Evolutionary conservation across 148 eudicot species (phyloP).

Genomic region (Vaccinium vitisidaea): DNA sequence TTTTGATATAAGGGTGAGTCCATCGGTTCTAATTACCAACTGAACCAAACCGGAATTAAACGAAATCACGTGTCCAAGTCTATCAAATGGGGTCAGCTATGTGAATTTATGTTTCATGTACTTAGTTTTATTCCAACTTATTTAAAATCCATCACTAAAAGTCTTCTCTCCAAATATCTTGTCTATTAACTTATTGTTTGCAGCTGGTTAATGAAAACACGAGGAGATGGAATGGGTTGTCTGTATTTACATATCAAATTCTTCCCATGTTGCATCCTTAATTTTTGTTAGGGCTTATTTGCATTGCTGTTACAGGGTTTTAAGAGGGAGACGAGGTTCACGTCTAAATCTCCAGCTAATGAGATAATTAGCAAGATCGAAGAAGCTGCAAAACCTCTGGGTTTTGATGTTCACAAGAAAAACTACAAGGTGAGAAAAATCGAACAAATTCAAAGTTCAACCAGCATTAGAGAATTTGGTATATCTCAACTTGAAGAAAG

Average conservation of each 20-base stretch:
- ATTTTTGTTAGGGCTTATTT: background rate
- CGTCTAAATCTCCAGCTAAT: slow-evolving; percentile 72
- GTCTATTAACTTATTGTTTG: background rate
- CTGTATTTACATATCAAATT: slow-evolving; percentile 7
- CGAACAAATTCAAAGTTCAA: background rate
- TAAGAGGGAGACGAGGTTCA: slow-evolving; percentile 94
- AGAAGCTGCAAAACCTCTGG: slow-evolving; percentile 97
- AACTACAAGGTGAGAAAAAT: slow-evolving; percentile 72
- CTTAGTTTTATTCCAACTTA: background rate
- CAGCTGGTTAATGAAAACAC: background rate
- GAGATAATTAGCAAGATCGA: slow-evolving; percentile 87
- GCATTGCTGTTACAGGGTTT: slow-evolving; percentile 48
- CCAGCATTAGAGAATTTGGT: background rate
- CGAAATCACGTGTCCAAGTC: background rate
- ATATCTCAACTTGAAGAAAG: background rate
- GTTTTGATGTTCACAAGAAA: slow-evolving; percentile 87
- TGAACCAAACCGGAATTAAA: background rate
- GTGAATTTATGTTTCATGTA: background rate
- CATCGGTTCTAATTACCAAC: background rate
- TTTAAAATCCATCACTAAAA: background rate
- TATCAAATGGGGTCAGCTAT: background rate
- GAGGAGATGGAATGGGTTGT: background rate
- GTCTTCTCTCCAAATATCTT: too few relatives aligned
- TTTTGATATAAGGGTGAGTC: background rate
- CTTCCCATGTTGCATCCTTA: background rate